Base-by-base conservation (phyloP, 2,329 filamentous ascomycete genomes). In the Elsinoe batatas region DNA sequence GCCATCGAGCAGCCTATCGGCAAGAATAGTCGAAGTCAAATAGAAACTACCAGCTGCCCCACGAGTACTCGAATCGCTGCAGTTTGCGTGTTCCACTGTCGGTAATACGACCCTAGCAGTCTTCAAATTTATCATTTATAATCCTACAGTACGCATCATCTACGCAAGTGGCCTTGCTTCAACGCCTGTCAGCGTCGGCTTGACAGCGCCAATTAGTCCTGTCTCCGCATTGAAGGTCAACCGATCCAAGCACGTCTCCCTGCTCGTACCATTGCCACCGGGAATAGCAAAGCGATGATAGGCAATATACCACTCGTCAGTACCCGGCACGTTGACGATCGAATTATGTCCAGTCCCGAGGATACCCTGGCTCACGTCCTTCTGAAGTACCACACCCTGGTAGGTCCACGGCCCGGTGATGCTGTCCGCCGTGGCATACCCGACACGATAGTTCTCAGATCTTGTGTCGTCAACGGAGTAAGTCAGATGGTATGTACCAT, bases 271-370 rank as follows among this genome's bases (percentile, higher is more conserved):
- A 56, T 74, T 67, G 0, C 76, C 75, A 38, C 66, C 63, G 0
- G 75, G 74, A 30, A 77, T 76, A 3, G 61, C 65, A 56, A 77
- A 77, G 1, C 75, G 69, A 58, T 77, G 75, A 49, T 77, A 77
- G 0, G 69, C 74, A 32, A 78, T 76, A 57, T 74, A 76, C 75
- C 75, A 77, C 20, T 76, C 68, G 58, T 77, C 74, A 0, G 73
- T 75, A 0, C 69, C 71, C 0, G 74, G 74, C 1, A 77, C 68
- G 38, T 75, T 74, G 15, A 76, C 59, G 2, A 76, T 69, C 0
- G 73, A 75, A 60, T 72, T 70, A 57, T 76, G 72, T 0, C 74
- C 75, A 0, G 74, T 76, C 0, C 65, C 74, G 5, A 76, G 62
- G n/a, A 77, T 75, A 0, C 72, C 73, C 53, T 69, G 62, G 0